Conservation (phyloP, 1,139 yeast genomes). For the Blastobotrys indianensis region DNA sequence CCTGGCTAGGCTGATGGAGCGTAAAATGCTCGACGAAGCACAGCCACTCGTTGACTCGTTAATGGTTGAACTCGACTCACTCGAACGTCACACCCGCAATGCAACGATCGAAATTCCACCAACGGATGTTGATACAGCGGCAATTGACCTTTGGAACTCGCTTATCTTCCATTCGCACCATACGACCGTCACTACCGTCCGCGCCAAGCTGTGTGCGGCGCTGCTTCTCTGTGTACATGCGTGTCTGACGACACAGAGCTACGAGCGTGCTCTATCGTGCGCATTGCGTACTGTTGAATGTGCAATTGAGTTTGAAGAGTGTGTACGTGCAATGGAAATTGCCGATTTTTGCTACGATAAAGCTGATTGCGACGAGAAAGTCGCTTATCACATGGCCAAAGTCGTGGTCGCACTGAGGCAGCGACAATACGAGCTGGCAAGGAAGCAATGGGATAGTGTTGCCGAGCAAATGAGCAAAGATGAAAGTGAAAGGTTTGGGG, state of each 20-base stretch:
- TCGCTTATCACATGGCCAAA: conserved; percentile 2
- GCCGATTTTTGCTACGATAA: background rate
- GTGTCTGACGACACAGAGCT: background rate
- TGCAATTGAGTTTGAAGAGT: conserved; percentile 1
- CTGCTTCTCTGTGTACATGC: background rate
- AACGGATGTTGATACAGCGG: no score
- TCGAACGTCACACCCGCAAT: background rate
- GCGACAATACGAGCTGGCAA: background rate
- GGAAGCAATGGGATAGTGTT: background rate
- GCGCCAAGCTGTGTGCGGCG: conserved; percentile 3
- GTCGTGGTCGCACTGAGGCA: background rate
- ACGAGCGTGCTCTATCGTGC: conserved; percentile 2
- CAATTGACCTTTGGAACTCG: no score
- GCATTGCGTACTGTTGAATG: background rate
- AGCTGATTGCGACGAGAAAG: background rate
- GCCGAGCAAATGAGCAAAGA: background rate
- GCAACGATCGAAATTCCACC: no score
- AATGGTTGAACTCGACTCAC: background rate
- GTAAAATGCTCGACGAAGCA: no score
- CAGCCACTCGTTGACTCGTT: background rate
- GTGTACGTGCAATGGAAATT: conserved; percentile 1
- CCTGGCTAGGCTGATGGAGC: no score
- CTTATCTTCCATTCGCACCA: no score
- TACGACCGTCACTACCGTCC: background rate
- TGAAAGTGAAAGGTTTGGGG: background rate